A percentile compares a stretch with the other conserved stretches of the same genome.
phyloP scores from a whole-genome alignment of 2,329 filamentous ascomycete genomes.

The Trichothecium roseum region DNA sequence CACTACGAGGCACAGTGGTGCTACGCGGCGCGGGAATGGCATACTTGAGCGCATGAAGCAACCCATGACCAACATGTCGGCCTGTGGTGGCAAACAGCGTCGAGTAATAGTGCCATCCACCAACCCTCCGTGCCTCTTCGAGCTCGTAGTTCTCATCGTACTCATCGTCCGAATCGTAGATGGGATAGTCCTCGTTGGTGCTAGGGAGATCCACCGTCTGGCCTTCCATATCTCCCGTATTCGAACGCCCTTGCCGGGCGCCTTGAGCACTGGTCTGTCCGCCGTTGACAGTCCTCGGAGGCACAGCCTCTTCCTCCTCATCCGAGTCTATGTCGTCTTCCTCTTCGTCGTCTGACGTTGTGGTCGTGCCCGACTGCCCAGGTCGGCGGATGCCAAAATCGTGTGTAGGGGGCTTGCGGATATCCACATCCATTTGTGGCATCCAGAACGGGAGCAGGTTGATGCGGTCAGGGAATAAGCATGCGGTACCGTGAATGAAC shows the following conservation, averaged over 20 bases:
- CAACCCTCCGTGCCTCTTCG: conserved; percentile 66
- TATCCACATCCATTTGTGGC: conserved; percentile 97
- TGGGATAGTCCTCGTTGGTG: conserved; percentile 61
- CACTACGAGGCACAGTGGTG: conserved; percentile 45
- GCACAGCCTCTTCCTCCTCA: conserved; percentile 29
- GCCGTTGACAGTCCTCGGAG: conserved; percentile 10
- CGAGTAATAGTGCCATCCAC: conserved; percentile 65
- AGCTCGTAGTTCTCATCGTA: conserved; percentile 64
- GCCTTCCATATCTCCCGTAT: conserved; percentile 64
- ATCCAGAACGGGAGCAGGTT: conserved; percentile 92
- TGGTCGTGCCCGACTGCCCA: conserved; percentile 63
- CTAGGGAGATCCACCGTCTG: conserved; percentile 57
- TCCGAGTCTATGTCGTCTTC: conserved; percentile 62
- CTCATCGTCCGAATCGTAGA: conserved; percentile 82
- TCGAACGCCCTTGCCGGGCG: conserved; percentile 24
- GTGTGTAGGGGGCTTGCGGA: conserved; percentile 81
- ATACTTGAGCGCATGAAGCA: conserved; percentile 34
- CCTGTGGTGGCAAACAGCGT: conserved; percentile 42
- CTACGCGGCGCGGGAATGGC: conserved; percentile 44
- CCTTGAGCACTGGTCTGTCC: conserved; percentile 28
- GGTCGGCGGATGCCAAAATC: conserved; percentile 84
- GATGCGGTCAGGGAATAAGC: conserved; percentile 77
- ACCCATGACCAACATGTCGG: conserved; percentile 27
- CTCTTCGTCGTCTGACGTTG: conserved; percentile 67
- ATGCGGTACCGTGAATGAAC: conserved; percentile 92